Evolutionary conservation across 495 filamentous ascomycete species (phyloP).

Genomic region (Penicillium malachiteum): DNA sequence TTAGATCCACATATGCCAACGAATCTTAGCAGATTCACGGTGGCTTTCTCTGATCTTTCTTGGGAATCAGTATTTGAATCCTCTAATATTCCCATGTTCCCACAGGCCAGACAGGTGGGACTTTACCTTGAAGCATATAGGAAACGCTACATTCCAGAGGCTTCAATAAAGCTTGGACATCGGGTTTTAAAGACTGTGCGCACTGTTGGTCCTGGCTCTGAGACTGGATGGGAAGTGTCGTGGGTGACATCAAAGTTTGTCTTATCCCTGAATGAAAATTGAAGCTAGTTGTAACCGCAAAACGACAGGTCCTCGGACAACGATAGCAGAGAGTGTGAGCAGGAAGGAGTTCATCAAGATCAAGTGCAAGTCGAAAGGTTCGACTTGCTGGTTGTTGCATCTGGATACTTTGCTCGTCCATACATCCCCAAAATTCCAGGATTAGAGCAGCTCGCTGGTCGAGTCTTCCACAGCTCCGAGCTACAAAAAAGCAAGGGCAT

Average conservation of each 20-base stretch:
- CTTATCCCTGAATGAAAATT: neutral
- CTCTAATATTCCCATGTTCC: conserved; percentile 57
- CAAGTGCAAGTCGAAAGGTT: conserved; percentile 45
- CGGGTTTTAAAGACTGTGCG: conserved; percentile 51
- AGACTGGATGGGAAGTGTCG: conserved; percentile 54
- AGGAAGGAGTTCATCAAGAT: neutral
- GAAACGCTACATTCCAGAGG: conserved; percentile 52
- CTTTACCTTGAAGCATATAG: conserved; percentile 66
- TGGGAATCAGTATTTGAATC: conserved; percentile 54
- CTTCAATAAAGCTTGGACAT: conserved; percentile 49
- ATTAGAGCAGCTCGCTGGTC: conserved; percentile 28
- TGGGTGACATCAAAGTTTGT: conserved; percentile 37
- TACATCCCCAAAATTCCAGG: conserved; percentile 50
- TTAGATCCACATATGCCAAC: conserved; percentile 70
- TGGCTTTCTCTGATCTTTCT: conserved; percentile 75
- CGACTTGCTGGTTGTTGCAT: conserved; percentile 71
- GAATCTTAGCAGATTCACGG: conserved; percentile 77
- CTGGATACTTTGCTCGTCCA: conserved; percentile 72
- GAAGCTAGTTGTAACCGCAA: neutral
- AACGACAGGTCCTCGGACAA: neutral
- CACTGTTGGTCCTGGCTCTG: conserved; percentile 11
- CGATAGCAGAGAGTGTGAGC: neutral
- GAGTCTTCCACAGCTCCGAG: conserved; percentile 61
- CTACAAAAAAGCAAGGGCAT: conserved; percentile 32
- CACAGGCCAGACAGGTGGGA: conserved; percentile 74